Percentiles rank a stretch among this genome's conserved stretches.
phyloP scores from a whole-genome alignment of 495 filamentous ascomycete species.

The Lepidopterella palustris region DNA sequence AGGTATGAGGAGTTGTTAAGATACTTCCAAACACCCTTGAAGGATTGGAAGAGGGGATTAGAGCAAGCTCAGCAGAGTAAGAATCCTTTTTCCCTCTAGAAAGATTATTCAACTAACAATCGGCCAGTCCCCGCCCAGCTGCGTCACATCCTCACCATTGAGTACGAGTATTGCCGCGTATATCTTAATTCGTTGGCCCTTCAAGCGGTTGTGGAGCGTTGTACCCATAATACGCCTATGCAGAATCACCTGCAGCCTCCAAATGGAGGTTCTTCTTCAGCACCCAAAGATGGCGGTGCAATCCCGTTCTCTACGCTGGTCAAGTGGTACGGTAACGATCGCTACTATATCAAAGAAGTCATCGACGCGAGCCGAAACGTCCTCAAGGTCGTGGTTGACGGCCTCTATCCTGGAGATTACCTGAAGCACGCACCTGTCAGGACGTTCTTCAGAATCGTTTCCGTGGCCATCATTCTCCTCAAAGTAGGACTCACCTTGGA shows the following conservation, averaged over 20 bases:
- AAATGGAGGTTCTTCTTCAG: slow-evolving; percentile 30
- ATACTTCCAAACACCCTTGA: slow-evolving; percentile 68
- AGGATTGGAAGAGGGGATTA: slow-evolving; percentile 67
- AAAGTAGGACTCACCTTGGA: slow-evolving; percentile 44
- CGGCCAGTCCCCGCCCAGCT: slow-evolving; percentile 63
- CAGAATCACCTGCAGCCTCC: slow-evolving; percentile 18
- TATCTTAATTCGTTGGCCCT: slow-evolving; percentile 90
- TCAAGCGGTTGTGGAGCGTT: slow-evolving; percentile 91
- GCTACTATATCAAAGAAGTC: slow-evolving; percentile 81
- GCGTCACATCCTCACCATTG: slow-evolving; percentile 78
- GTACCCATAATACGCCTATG: slow-evolving; percentile 55
- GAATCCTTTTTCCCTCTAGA: slow-evolving; percentile 38
- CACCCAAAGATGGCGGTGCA: slow-evolving; percentile 35
- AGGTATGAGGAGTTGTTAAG: slow-evolving; percentile 74
- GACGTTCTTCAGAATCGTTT: slow-evolving; percentile 91
- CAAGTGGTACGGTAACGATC: slow-evolving; percentile 54
- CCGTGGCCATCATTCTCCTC: slow-evolving; percentile 89
- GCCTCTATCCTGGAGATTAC: slow-evolving; percentile 71
- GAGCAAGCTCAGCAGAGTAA: slow-evolving; percentile 44
- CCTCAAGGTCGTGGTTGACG: slow-evolving; percentile 73
- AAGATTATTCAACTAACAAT: slow-evolving; percentile 30
- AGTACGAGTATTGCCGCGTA: slow-evolving; percentile 42
- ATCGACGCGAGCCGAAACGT: slow-evolving; percentile 81
- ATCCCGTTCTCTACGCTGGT: slow-evolving; percentile 48
- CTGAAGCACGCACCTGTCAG: slow-evolving; percentile 88